phyloP scores from a whole-genome alignment of 805 yeast genomes.

The Candida loeiensis region DNA sequence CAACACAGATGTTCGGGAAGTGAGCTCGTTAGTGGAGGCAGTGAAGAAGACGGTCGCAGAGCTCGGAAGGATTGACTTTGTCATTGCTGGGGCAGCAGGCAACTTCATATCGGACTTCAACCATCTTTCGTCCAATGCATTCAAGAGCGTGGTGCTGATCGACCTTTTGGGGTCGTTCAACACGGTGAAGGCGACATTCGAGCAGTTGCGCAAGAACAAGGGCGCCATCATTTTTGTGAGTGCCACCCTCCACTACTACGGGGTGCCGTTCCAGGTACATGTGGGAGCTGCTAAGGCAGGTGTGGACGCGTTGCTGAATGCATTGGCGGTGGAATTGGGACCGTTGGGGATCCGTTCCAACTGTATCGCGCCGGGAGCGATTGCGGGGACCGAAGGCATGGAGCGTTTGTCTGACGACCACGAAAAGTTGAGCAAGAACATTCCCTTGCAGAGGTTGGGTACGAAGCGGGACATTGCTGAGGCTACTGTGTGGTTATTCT shows the following conservation, averaged over 20 bases:
- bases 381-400: conserved; percentile 27
- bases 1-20: conserved; percentile 23
- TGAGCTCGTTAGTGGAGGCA: conserved; percentile 21
- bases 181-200: conserved; percentile 39
- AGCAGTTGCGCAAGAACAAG: conserved; percentile 34
- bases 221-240: conserved; percentile 38
- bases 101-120: conserved; percentile 41
- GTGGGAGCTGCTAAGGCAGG: conserved; percentile 33
- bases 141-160: conserved; percentile 36
- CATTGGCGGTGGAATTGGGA: conserved; percentile 29
- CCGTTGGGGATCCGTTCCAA: conserved; percentile 28
- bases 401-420: conserved; percentile 19
- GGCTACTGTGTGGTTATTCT: conserved; percentile 77
- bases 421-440: conserved; percentile 25
- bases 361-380: conserved; percentile 27
- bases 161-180: conserved; percentile 42
- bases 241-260: conserved; percentile 44
- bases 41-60: conserved; percentile 23
- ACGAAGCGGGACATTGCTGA: conserved; percentile 78
- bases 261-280: conserved; percentile 36
- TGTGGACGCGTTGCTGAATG: conserved; percentile 28
- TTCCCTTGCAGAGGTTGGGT: conserved; percentile 71
- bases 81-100: conserved; percentile 46
- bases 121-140: conserved; percentile 41
- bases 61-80: conserved; percentile 41